Base-by-base conservation (phyloP, 1,139 yeast species). In the Sugiyamaella novakii region DNA sequence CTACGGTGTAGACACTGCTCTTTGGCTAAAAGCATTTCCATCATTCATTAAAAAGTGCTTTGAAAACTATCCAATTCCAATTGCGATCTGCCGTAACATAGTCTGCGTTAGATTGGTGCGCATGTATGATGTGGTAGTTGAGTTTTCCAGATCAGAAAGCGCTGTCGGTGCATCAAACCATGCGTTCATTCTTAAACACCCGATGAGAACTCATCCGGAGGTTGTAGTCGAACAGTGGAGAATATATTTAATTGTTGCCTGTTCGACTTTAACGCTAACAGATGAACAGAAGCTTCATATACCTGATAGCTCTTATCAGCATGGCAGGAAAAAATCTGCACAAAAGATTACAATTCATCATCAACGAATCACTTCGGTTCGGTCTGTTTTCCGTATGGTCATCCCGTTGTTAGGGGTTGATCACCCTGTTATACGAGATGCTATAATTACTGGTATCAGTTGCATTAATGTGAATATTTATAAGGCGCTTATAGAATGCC, bases 1-100 rank as follows among this genome's bases (percentile, higher is more conserved):
- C 54, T 86, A 89, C 62, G 97, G 98, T 1, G 91, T 92, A 7
- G 98, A 94, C 66, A 83, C 95, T 1, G 96, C 98, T 0, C 71
- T 94, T 19, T 94, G 98, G 98, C 84, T 91, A 59, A 78, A 95
- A 57, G 78, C 85, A 1, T 91, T 86, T 61, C 98, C 98, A 1
- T 79, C 77, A 40, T 70, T 94, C 3, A 70, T 92, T 42, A 81
- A 78, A 36, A 75, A 81, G 1, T 81, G 94, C 54, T 89, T 87
- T 58, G 88, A 83, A 52, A 77, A 76, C 47, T 91, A 95, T 62
- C 98, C 98, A 0, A 84, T 92, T 65, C 94, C 96, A 0, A 89
- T 92, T 63, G 98, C 98, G 0, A 74, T 92, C 54, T 88, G 96
- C 57, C 80, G 99, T 12, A 85, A 95, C n/a, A 83, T 87, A 54